Base-by-base conservation (phyloP, 257 asterid species). In the Euphrasia confusa region DNA sequence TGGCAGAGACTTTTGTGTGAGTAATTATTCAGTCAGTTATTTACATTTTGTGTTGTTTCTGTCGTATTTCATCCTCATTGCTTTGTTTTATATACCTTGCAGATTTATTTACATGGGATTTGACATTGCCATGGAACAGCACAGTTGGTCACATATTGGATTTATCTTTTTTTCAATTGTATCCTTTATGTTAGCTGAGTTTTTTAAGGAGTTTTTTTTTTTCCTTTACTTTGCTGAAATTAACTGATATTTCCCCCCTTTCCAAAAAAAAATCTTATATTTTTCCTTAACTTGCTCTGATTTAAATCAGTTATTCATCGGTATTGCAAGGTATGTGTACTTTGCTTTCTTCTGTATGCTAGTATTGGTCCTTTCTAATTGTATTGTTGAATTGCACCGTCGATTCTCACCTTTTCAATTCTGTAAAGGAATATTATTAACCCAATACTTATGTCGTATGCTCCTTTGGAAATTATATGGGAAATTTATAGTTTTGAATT, bases 41-140 rank as follows among this genome's bases (percentile, higher is more conserved):
- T 45, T 58, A 3, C 27, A 10, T 10, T 37, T 33, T 63, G 33
- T 54, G 61, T 54, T 60, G 42, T 45, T 35, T 63, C 48, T 26
- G 42, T 61, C 59, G 68, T 72, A 15, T 49, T 67, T 71, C 68
- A 62, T 55, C 71, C 66, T 50, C 61, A 65, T 48, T 59, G 63
- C 60, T 72, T 61, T n/a, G 28, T 59, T 68, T 58, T 58, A 54
- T 67, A 60, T 65, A 15, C 71, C 63, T 30, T 76, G 83, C 91
- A 92, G 99, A 76, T 93, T 93, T 76, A 89, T 93, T 74, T 93
- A 93, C 78, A 89, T 92, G 99, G 99, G 99, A 45, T 83, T 92
- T 68, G 97, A 89, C 81, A 93, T 93, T 68, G 99, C 94, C 72
- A 89, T 93, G 95, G 97, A 93, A 72, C 82, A 87, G 65, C 97